Percentiles rank a stretch among this genome's conserved stretches.
Conservation (phyloP, 306 rosid species). For the Pterocarpus macrocarpus region DNA sequence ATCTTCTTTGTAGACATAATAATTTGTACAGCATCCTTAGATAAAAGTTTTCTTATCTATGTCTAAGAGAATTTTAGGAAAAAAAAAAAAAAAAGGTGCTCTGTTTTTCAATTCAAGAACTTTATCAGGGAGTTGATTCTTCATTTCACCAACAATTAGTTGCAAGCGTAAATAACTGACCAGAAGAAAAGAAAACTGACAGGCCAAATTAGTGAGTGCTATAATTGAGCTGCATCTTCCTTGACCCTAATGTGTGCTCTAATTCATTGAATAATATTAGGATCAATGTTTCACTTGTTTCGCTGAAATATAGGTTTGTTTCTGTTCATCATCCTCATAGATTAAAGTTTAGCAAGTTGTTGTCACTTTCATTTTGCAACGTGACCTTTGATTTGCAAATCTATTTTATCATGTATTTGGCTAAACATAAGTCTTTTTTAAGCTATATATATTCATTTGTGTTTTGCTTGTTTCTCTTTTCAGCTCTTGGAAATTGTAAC, state of each 20-base stretch:
- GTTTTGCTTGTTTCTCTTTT: constrained; percentile 47
- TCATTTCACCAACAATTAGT: not conserved
- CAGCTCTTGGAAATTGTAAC: constrained; percentile 86
- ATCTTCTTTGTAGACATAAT: not conserved
- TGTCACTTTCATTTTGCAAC: constrained; percentile 25
- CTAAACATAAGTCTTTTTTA: not conserved
- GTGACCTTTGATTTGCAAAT: not conserved
- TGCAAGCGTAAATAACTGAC: constrained; percentile 13
- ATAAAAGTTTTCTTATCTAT: not conserved
- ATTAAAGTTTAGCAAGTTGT: constrained; percentile 14
- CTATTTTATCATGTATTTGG: constrained; percentile 29
- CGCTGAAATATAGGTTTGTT: constrained; percentile 5
- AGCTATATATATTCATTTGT: constrained; percentile 18
- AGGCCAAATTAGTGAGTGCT: constrained; percentile 3
- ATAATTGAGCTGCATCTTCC: constrained; percentile 14
- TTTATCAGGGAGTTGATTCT: not conserved
- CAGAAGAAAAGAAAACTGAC: not conserved
- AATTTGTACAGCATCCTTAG: not conserved
- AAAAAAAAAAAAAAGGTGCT: not conserved
- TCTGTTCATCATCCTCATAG: not conserved
- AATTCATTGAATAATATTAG: constrained; percentile 20
- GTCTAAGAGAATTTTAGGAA: not conserved
- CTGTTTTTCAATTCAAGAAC: constrained; percentile 14
- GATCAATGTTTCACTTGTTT: constrained; percentile 31
- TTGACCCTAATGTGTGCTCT: not conserved